Base-by-base conservation (phyloP, 108 stramenopile species). In the Skeletonema costatum region DNA sequence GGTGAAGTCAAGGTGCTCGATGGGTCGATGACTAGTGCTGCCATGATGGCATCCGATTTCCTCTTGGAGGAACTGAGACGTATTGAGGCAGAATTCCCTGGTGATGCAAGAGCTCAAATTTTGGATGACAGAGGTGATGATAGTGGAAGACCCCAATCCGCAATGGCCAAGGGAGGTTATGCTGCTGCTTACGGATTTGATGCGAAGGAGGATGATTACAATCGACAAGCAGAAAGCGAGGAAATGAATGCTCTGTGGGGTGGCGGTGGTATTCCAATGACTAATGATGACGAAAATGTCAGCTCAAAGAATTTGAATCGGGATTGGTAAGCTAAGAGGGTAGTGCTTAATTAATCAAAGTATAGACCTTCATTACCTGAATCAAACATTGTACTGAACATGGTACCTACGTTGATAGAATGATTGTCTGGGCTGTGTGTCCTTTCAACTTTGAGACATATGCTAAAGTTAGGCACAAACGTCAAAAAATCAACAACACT, bases 1-100 rank as follows among this genome's bases (percentile, higher is more conserved):
- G 61, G 36, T 73, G 71, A 17, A 61, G 63, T 10, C 17, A 39
- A 69, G 74, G n/a, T 30, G 44, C 87, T 74, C 42, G 70, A 83
- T 31, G 92, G 90, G 5, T 87, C 92, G 2, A 91, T 92, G 75
- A 92, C 93, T 2, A 88, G 88, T 80, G 95, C 91, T 11, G 80
- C 92, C 11, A 84, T 92, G 80, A 93, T 93, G 92, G 95, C 93
- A 30, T 84, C 81, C 31, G 95, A 93, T 68, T 93, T 92, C 64
- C 68, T 96, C 32, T 59, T 96, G 65, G 70, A 89, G 32, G 86
- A 92, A 61, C 71, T 95, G 38, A 81, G 89, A 39, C 51, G 71
- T 0, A 84, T 92, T 68, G 84, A 67, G 9, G 32, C 60, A 1
- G 73, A 73, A 21, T 68, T 36, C 58, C 72, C 77, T 19, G 50